These are phyloP conservation scores for Solanum etuberosum DNA, from an alignment of 257 asterid species.

Conservation along the genomic window DNA sequence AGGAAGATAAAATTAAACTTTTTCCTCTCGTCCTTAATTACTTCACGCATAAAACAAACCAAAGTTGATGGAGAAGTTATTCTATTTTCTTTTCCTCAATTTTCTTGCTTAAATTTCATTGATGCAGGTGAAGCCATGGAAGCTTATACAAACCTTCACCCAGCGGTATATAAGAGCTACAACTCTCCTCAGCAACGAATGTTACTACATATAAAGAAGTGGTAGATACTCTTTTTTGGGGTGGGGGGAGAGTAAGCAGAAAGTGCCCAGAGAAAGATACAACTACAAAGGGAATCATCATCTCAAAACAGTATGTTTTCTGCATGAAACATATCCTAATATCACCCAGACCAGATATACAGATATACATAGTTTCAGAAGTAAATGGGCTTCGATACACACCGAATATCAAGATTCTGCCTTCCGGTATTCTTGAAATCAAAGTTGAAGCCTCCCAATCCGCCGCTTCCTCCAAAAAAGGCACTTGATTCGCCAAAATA, in stretches of 20 bases:
- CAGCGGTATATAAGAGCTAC: background rate
- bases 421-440: conserved; percentile 33
- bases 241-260: background rate
- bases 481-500: conserved; percentile 61
- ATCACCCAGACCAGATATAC: background rate
- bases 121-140: background rate
- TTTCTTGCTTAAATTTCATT: background rate
- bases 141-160: background rate
- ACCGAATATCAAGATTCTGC: conserved; percentile 80
- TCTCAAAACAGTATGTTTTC: background rate
- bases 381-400: conserved; percentile 4
- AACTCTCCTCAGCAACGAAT: background rate
- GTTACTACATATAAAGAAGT: background rate
- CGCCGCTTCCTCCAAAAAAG: conserved; percentile 58
- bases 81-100: background rate
- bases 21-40: background rate
- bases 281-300: background rate
- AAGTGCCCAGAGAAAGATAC: background rate
- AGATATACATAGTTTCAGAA: background rate
- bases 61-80: background rate
- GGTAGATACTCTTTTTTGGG: background rate
- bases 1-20: background rate
- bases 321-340: background rate
- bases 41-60: background rate
- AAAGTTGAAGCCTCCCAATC: conserved; percentile 46